These are phyloP conservation scores for Thelonectria discophora DNA, from an alignment of 2,329 filamentous ascomycete genomes.

Conservation along the genomic window DNA sequence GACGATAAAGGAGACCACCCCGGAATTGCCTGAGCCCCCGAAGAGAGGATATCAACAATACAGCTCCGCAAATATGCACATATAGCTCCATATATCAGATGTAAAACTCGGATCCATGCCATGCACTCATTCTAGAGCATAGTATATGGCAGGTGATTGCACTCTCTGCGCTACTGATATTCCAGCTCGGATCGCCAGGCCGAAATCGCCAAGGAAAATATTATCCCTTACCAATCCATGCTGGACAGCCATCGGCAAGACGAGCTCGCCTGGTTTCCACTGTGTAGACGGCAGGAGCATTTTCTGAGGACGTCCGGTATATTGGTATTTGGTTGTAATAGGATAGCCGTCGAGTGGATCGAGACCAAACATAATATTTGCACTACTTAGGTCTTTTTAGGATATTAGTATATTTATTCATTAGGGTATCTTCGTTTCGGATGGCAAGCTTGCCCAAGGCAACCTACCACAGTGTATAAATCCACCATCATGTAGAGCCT, in stretches of 20 bases:
- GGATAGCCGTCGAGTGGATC: too few species aligned
- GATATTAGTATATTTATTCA: too few species aligned
- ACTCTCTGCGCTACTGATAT: conserved; percentile 8
- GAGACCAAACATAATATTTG: too few species aligned
- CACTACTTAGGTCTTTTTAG: too few species aligned
- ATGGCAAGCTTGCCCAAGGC: too few species aligned
- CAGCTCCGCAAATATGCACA: conserved; percentile 27
- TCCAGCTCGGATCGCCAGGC: conserved; percentile 18
- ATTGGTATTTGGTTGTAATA: too few species aligned
- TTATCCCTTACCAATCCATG: conserved; percentile 15
- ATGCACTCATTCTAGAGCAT: conserved; percentile 30
- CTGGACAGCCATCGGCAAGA: conserved; percentile 15
- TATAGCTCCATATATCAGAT: conserved; percentile 31
- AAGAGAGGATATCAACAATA: conserved; percentile 18
- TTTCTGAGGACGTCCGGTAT: too few species aligned
- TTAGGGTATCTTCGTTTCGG: too few species aligned
- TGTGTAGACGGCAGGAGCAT: too few species aligned
- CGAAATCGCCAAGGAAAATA: conserved; percentile 25
- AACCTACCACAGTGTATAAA: too few species aligned
- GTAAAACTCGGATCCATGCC: conserved; percentile 18
- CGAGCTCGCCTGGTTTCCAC: too few species aligned
- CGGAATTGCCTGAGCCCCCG: background rate
- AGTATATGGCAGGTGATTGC: conserved; percentile 25
- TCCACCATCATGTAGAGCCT: too few species aligned
- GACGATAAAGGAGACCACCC: conserved; percentile 10